Conservation (phyloP, 352 stramenopile genomes). For the Discostella stelligera region DNA sequence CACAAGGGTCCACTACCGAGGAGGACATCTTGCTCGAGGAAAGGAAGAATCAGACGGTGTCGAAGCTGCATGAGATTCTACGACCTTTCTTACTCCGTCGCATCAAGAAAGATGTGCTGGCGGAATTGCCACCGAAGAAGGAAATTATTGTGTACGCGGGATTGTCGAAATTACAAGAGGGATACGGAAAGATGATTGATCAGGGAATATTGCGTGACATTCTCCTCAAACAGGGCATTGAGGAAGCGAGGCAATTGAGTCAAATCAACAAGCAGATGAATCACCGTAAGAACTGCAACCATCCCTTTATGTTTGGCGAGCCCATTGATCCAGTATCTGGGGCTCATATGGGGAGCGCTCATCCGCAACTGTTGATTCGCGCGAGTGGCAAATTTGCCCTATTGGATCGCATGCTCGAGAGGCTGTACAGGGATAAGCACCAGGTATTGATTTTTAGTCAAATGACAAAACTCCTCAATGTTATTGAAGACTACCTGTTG, state of each 20-base stretch:
- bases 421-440: conserved; percentile 89
- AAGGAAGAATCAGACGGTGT: conserved; percentile 91
- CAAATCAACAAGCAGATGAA: conserved; percentile 87
- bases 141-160: conserved; percentile 97
- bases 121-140: conserved; percentile 93
- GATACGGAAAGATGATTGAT: conserved; percentile 92
- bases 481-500: conserved; percentile 93
- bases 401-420: conserved; percentile 94
- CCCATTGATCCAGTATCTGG: conserved; percentile 77
- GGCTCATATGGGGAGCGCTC: conserved; percentile 71
- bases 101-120: conserved; percentile 92
- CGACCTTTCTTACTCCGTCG: conserved; percentile 94
- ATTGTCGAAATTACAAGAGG: conserved; percentile 91
- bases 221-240: conserved; percentile 83
- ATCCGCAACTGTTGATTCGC: conserved; percentile 81
- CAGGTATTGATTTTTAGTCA: conserved; percentile 97
- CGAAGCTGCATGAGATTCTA: conserved; percentile 96
- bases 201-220: conserved; percentile 87
- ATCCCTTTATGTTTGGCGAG: conserved; percentile 88
- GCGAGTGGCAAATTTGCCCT: conserved; percentile 91
- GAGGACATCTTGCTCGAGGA: conserved; percentile 89
- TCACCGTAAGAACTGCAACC: conserved; percentile 86
- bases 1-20: conserved; percentile 71
- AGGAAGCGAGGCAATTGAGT: conserved; percentile 61
- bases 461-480: conserved; percentile 96